phyloP scores from a whole-genome alignment of 73 alveolate species.

The Tetrahymena elliotti region DNA sequence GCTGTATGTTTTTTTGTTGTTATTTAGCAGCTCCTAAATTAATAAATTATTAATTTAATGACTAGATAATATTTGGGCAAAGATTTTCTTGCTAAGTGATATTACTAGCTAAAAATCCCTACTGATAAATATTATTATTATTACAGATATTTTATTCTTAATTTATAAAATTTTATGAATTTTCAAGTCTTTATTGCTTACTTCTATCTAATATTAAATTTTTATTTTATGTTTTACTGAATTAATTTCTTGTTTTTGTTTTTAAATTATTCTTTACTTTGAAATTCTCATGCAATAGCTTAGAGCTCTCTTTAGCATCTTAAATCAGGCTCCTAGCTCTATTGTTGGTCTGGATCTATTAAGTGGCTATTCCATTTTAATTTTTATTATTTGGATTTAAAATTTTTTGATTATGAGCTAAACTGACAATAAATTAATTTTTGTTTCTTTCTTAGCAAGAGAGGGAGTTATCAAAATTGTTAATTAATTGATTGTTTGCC shows the following conservation, averaged over 20 bases:
- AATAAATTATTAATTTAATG: not conserved
- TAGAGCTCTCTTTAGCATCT: not conserved
- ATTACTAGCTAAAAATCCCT: not conserved
- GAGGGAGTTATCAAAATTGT: not conserved
- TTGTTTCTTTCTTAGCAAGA: not conserved
- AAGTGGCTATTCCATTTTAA: not conserved
- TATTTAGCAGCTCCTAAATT: not conserved
- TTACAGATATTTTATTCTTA: not conserved
- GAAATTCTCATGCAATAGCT: not conserved
- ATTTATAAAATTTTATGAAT: not conserved
- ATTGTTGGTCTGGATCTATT: not conserved
- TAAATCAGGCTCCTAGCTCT: not conserved
- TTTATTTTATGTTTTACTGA: not conserved
- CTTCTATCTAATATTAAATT: not conserved
- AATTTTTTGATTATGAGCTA: not conserved
- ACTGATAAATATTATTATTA: not conserved
- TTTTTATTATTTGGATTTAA: not conserved
- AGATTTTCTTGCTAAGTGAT: not conserved
- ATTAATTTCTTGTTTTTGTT: not conserved
- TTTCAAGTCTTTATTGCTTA: not conserved
- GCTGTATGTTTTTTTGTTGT: not conserved
- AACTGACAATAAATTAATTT: not conserved
- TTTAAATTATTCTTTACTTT: not conserved
- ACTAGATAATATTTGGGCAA: not conserved
- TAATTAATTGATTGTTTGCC: too few species aligned